These are phyloP conservation scores for Globisporangium solare DNA, from an alignment of 352 stramenopile species.

Conservation along the genomic window DNA sequence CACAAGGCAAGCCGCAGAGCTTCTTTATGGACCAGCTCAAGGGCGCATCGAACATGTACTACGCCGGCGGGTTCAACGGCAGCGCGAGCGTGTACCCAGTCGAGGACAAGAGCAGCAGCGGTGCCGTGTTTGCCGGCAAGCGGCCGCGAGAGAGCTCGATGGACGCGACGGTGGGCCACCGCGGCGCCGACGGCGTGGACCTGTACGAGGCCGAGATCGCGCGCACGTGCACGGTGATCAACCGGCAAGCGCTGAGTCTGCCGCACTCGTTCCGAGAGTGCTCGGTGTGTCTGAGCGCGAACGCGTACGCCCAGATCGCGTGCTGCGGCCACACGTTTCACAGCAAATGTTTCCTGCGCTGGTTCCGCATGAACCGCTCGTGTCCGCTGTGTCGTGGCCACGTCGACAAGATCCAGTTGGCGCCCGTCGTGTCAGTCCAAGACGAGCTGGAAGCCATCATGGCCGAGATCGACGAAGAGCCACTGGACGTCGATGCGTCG, in stretches of 20 bases:
- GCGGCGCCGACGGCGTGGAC: constrained; percentile 34
- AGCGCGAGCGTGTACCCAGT: constrained; percentile 1
- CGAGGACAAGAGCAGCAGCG: constrained; percentile 7
- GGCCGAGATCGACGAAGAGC: constrained; percentile 63
- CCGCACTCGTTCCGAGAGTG: constrained; percentile 65
- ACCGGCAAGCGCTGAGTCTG: constrained; percentile 33
- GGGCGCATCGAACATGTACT: constrained; percentile 6
- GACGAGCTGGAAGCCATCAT: constrained; percentile 77
- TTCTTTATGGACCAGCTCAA: constrained; percentile 20
- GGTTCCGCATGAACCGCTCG: constrained; percentile 69
- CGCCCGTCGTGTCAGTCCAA: constrained; percentile 36
- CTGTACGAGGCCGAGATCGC: constrained; percentile 65
- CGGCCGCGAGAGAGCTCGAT: constrained; percentile 14
- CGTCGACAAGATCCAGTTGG: constrained; percentile 60
- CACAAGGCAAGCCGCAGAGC: background rate
- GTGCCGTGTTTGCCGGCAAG: constrained; percentile 14
- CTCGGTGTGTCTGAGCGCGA: constrained; percentile 65
- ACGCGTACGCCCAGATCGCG: constrained; percentile 67
- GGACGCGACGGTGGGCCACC: background rate
- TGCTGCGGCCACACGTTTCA: constrained; percentile 78
- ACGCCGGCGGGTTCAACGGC: background rate
- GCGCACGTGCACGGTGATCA: constrained; percentile 45
- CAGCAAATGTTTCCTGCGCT: constrained; percentile 69
- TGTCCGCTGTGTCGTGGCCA: constrained; percentile 65
- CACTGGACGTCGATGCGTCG: constrained; percentile 22